Evolutionary conservation across 371 early-diverging fungal species (phyloP), one percentile per base, ranked within the genome.

Genomic region (Nosema muscidifuracis): DNA sequence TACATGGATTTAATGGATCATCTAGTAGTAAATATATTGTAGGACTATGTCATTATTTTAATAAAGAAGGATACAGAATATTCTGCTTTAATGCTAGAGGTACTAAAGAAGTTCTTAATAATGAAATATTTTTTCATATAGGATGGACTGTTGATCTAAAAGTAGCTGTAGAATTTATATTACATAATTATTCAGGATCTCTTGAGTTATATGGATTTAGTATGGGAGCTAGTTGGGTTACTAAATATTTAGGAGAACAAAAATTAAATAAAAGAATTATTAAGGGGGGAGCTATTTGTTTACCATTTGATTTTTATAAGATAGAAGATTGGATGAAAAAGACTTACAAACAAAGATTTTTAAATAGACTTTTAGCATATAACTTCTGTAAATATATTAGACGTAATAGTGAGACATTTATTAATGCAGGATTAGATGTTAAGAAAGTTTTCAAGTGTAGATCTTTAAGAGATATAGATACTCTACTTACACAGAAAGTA

Each of bases 1-100:
- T 83, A 0, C 83, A 80, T 65, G 83, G 83, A 9, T 74, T 83
- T 22, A 77, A 79, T 56, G 81, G 81, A 18, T 74, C 79, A 13
- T 57, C 58, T 16, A 26, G 66, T 31, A 65, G 75, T 10, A 77
- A 65, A 18, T 79, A 83, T 51, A 76, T 83, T 16, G 65, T 28
- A 10, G 70, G 73, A 24, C 57, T 80, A 22, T 73, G 74, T 7
- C 56, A 64, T 18, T 64, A 72, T 26, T 70, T 83, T 56, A 16
- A 56, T 1, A 71, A 68, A 2, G 44, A 77, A 40, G 64, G 66
- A 6, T 76, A 73, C 50, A 55, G 77, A 50, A 77, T 83, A 31
- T 73, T 83, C 43, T 72, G 63, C 4, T 56, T 78, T 16, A 75
- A 79, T 70, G 79, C 78, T 9, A 22, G 83, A 47, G 83, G 83